Evolutionary conservation across 1,139 yeast species (phyloP).

Genomic region (Nakaseomyces glabratus): DNA sequence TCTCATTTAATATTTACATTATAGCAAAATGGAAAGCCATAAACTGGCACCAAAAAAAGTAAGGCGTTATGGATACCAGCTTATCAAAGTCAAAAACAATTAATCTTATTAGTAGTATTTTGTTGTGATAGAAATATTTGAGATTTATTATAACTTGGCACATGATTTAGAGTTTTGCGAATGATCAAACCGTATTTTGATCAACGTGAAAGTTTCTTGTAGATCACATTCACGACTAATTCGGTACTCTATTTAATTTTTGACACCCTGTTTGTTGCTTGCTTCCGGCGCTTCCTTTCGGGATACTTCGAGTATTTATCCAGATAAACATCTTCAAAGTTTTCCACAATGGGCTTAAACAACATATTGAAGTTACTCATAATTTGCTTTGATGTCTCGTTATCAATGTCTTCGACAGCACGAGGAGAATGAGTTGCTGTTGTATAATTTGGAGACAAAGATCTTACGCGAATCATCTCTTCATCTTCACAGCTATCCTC

Average conservation of each 20-base stretch:
- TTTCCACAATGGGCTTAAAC: slow-evolving; percentile 3
- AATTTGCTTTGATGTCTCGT: slow-evolving; percentile 3
- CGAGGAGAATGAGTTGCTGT: slow-evolving; percentile 2
- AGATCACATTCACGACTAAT: no score
- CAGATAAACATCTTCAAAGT: slow-evolving; percentile 5
- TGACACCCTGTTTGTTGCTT: slow-evolving; percentile 1
- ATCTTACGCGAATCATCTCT: not conserved
- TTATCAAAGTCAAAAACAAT: no score
- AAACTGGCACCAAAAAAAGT: no score
- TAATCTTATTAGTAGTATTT: no score
- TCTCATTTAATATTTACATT: no score
- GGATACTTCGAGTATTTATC: slow-evolving; percentile 5
- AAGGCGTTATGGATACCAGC: no score
- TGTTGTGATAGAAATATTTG: no score
- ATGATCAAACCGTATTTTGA: no score
- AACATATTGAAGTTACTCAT: slow-evolving; percentile 5
- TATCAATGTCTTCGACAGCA: slow-evolving; percentile 1
- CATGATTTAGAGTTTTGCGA: no score
- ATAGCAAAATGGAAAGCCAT: no score
- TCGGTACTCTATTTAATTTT: slow-evolving; percentile 1
- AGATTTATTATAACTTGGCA: no score
- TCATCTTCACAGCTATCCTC: not conserved
- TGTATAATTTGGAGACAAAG: slow-evolving; percentile 4
- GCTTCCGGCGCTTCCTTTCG: not conserved
- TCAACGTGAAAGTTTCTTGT: no score